Percentiles rank a stretch among this genome's conserved stretches.
These are phyloP conservation scores for Trichocladium antarcticum DNA, from an alignment of 495 filamentous ascomycete species.

Conservation along the genomic window DNA sequence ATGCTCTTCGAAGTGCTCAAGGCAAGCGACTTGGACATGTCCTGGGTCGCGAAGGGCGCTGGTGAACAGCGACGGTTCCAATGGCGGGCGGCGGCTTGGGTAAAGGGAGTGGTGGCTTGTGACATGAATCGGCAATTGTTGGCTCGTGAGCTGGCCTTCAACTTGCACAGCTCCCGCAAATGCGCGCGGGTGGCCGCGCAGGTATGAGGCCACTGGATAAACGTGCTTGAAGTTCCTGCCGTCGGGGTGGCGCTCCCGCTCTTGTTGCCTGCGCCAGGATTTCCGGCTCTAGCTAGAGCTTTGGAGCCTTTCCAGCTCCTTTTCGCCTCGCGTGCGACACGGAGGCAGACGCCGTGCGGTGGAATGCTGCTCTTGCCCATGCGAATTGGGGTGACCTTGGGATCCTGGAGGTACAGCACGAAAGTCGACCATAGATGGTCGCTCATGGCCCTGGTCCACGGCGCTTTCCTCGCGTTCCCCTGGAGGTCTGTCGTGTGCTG, in stretches of 20 bases:
- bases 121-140: slow-evolving; percentile 48
- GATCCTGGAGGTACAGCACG: slow-evolving; percentile 75
- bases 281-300: slow-evolving; percentile 22
- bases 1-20: slow-evolving; percentile 71
- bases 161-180: slow-evolving; percentile 72
- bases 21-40: slow-evolving; percentile 75
- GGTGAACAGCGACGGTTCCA: slow-evolving; percentile 32
- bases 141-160: slow-evolving; percentile 61
- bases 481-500: slow-evolving; percentile 11
- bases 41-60: slow-evolving; percentile 50
- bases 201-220: slow-evolving; percentile 67
- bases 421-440: slow-evolving; percentile 90
- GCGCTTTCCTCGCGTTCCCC: slow-evolving; percentile 32
- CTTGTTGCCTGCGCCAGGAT: slow-evolving; percentile 21
- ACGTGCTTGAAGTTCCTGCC: slow-evolving; percentile 30
- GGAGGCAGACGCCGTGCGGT: slow-evolving; percentile 78
- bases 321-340: slow-evolving; percentile 76
- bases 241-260: slow-evolving; percentile 63
- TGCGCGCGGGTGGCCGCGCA: slow-evolving; percentile 67
- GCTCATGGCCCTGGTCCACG: slow-evolving; percentile 85
- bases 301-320: slow-evolving; percentile 66
- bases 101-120: slow-evolving; percentile 62
- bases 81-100: slow-evolving; percentile 41
- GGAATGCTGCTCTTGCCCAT: slow-evolving; percentile 77
- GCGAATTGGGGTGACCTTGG: slow-evolving; percentile 87